These are phyloP conservation scores for Manihot esculenta DNA, from an alignment of 441 rosid genomes.

Conservation along the genomic window DNA sequence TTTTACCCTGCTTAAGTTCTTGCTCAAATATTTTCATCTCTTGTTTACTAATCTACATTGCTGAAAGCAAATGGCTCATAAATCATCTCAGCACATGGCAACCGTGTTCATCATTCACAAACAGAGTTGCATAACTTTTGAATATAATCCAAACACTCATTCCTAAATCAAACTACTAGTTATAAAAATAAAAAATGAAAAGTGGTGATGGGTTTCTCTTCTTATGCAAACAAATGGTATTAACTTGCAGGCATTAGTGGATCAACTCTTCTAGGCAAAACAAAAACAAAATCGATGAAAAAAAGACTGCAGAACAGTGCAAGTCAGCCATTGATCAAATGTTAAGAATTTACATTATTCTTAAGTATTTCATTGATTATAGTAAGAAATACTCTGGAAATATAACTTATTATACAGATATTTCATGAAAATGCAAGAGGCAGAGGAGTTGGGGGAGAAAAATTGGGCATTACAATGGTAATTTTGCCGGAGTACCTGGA, in stretches of 20 bases:
- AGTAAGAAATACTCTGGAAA: background rate
- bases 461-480: conserved; percentile 47
- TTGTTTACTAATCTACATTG: background rate
- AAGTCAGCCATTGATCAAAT: background rate
- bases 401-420: background rate
- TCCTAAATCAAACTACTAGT: background rate
- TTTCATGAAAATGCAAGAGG: background rate
- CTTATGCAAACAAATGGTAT: background rate
- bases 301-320: background rate
- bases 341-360: background rate
- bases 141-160: background rate
- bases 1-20: background rate
- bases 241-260: background rate
- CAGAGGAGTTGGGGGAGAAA: background rate
- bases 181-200: background rate
- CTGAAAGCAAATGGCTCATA: background rate
- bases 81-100: background rate
- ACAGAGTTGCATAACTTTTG: background rate
- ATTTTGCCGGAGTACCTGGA: conserved; percentile 80
- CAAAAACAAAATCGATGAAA: background rate
- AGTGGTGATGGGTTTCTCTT: background rate
- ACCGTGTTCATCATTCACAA: background rate
- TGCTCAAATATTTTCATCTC: background rate
- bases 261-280: background rate
- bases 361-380: background rate